Evolutionary conservation across 169 alveolate genomes (phyloP).

Genomic region (Plasmodium blacklocki): DNA sequence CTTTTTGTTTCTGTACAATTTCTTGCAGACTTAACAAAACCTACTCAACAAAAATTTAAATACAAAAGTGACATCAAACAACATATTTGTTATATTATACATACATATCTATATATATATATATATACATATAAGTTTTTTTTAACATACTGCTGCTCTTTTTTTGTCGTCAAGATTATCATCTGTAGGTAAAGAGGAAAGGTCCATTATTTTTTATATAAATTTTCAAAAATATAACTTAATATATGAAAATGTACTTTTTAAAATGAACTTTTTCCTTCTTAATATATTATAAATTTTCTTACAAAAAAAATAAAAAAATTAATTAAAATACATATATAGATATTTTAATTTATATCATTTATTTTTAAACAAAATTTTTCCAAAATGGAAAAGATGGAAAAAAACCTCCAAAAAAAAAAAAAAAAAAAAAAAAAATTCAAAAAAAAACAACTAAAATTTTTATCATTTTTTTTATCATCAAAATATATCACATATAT

Average conservation of each 20-base stretch:
- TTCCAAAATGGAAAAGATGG: not conserved
- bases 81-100: not conserved
- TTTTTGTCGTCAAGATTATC: constrained; percentile 53
- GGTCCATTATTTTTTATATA: constrained; percentile 10
- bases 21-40: constrained; percentile 60
- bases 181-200: constrained; percentile 36
- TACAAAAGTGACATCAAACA: not conserved
- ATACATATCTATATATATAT: constrained; percentile 7
- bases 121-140: not conserved
- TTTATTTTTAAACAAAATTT: too few relatives aligned
- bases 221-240: too few relatives aligned
- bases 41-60: constrained; percentile 8
- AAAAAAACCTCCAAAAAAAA: too few relatives aligned
- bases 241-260: too few relatives aligned
- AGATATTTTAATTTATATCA: too few relatives aligned
- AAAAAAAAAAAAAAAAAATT: too few relatives aligned
- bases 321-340: too few relatives aligned
- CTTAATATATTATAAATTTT: too few relatives aligned
- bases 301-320: too few relatives aligned
- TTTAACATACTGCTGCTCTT: constrained; percentile 55
- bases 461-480: not conserved
- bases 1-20: constrained; percentile 64
- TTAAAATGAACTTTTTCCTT: too few relatives aligned
- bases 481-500: not conserved
- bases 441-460: too few relatives aligned